phyloP scores from a whole-genome alignment of 768 basidiomycete species.

The Serendipita vermifera region DNA sequence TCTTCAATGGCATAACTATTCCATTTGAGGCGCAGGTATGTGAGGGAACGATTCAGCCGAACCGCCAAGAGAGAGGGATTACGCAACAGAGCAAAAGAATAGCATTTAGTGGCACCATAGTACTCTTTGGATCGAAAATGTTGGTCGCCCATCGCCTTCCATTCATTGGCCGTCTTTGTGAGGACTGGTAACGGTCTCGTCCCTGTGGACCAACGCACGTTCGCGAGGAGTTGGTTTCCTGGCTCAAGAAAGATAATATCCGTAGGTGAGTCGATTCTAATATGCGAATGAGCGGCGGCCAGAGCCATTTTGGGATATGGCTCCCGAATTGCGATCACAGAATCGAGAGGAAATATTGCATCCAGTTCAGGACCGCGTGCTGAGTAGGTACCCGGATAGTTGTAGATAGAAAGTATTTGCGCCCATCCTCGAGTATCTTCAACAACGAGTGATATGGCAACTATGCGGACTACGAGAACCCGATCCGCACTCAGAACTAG shows the following conservation, averaged over 20 bases:
- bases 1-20: conserved; percentile 20
- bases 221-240: conserved; percentile 12
- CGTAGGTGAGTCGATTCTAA: conserved; percentile 24
- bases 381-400: conserved; percentile 19
- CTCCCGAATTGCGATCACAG: conserved; percentile 23
- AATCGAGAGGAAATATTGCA: conserved; percentile 21
- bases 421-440: conserved; percentile 22
- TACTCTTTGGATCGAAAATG: conserved; percentile 17
- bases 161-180: conserved; percentile 13
- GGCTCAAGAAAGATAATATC: conserved; percentile 20
- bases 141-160: conserved; percentile 20
- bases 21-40: conserved; percentile 19
- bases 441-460: conserved; percentile 12
- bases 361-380: conserved; percentile 18
- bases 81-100: conserved; percentile 17
- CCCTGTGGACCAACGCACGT: conserved; percentile 7
- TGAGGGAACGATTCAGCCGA: conserved; percentile 22
- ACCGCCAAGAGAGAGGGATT: conserved; percentile 16
- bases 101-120: conserved; percentile 22
- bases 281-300: conserved; percentile 8
- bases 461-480: conserved; percentile 3
- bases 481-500: not conserved
- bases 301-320: conserved; percentile 20
- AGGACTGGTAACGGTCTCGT: not conserved
- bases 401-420: conserved; percentile 18